These are phyloP conservation scores for Coemansia sp. DNA, from an alignment of 192 early-diverging fungal species.

Conservation along the genomic window DNA sequence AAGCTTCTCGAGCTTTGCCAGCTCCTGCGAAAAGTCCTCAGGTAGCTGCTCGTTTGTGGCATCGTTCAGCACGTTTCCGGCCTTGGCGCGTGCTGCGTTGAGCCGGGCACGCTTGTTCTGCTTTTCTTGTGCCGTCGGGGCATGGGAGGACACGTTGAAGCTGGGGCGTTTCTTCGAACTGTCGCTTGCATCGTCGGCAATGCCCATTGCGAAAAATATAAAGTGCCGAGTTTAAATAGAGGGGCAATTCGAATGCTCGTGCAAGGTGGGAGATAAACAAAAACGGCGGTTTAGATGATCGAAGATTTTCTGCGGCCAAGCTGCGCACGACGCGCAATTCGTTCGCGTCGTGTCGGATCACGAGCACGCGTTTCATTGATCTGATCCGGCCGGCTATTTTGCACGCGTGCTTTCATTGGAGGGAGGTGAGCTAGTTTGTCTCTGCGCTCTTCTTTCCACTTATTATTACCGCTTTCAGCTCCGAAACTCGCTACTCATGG, in stretches of 20 bases:
- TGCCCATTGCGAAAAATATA: constrained; percentile 7
- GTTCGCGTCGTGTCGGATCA: constrained; percentile 5
- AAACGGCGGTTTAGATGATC: not conserved
- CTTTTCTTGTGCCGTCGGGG: constrained; percentile 10
- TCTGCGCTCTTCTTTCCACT: not conserved
- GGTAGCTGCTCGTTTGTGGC: constrained; percentile 24
- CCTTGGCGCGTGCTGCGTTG: constrained; percentile 19
- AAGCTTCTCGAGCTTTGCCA: constrained; percentile 33
- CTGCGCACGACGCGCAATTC: not conserved
- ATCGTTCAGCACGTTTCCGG: constrained; percentile 21
- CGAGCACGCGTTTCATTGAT: not conserved
- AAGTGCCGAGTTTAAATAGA: no score
- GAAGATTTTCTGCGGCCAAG: not conserved
- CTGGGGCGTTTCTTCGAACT: constrained; percentile 4
- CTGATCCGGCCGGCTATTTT: not conserved
- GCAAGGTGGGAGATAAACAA: not conserved
- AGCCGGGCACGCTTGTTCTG: constrained; percentile 44
- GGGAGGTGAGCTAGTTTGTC: no score
- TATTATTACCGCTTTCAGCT: not conserved
- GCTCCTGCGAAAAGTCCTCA: constrained; percentile 49
- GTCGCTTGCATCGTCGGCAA: not conserved
- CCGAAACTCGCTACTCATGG: constrained; percentile 15
- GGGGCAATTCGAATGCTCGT: no score
- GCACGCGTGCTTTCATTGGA: no score
- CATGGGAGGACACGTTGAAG: constrained; percentile 33